Evolutionary conservation across 441 rosid species (phyloP).

Genomic region (Biscutella laevigata): DNA sequence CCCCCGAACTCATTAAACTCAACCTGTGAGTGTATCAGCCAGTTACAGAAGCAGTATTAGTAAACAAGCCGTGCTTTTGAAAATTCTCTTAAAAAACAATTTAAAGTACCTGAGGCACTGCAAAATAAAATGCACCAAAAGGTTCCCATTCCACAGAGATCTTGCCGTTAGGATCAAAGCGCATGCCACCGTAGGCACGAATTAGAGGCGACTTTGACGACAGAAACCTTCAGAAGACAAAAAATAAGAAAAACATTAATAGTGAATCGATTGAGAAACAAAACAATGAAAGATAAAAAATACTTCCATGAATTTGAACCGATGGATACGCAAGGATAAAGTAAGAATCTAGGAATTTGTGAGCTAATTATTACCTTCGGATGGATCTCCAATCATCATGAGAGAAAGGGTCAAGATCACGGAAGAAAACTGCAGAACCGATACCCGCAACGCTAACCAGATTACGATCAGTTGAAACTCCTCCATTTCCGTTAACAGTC

Average conservation of each 20-base stretch:
- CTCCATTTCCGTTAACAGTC: constrained; percentile 42
- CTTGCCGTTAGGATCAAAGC: constrained; percentile 61
- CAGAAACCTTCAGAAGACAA: constrained; percentile 44
- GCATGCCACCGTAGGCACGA: constrained; percentile 90
- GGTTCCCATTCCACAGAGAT: constrained; percentile 73
- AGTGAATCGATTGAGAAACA: no score
- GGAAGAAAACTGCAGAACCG: constrained; percentile 77
- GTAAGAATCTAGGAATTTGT: no score
- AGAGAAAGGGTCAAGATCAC: constrained; percentile 58
- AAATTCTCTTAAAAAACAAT: background rate
- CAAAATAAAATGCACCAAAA: constrained; percentile 83
- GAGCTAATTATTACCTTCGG: constrained; percentile 63
- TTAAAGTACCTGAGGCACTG: constrained; percentile 65
- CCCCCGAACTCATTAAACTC: constrained; percentile 82
- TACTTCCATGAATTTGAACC: no score
- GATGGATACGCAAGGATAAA: no score
- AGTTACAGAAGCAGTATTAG: constrained; percentile 21
- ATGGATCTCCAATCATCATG: constrained; percentile 78
- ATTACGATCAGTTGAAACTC: constrained; percentile 15
- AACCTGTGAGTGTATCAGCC: constrained; percentile 44
- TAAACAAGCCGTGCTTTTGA: constrained; percentile 7
- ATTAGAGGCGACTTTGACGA: constrained; percentile 60
- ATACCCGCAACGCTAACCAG: constrained; percentile 72
- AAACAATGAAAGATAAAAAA: no score
- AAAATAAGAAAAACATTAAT: no score